A percentile compares a stretch with the other conserved stretches of the same genome.
Evolutionary conservation across 176 grass and related monocot genomes (phyloP).

Genomic region (Chrysopogon serrulatus): DNA sequence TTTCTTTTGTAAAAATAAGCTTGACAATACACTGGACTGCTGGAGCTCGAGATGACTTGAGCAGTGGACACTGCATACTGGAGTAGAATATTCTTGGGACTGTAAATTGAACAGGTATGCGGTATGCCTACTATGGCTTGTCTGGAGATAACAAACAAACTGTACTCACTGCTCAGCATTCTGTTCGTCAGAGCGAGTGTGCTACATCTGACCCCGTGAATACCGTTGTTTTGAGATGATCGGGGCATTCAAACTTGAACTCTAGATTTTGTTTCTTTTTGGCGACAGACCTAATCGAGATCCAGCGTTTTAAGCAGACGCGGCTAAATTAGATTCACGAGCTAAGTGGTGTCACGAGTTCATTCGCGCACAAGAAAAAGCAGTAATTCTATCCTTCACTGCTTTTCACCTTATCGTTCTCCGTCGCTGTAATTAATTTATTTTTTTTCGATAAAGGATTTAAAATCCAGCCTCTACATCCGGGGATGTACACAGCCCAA

Average conservation of each 20-base stretch:
- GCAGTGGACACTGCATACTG: neutral
- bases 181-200: no score
- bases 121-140: neutral
- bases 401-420: neutral
- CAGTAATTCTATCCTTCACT: neutral
- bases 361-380: neutral
- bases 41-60: no score
- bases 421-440: neutral
- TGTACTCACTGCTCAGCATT: neutral
- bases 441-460: no score
- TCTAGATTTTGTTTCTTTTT: neutral
- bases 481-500: no score
- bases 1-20: no score
- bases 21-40: no score
- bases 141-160: neutral
- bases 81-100: neutral
- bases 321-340: neutral
- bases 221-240: neutral
- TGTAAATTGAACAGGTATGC: neutral
- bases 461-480: no score
- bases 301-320: neutral
- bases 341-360: constrained; percentile 1
- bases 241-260: neutral
- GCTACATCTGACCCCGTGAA: neutral
- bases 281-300: neutral